Evolutionary conservation across 768 basidiomycete species (phyloP).

Genomic region (Leccinum broughii): DNA sequence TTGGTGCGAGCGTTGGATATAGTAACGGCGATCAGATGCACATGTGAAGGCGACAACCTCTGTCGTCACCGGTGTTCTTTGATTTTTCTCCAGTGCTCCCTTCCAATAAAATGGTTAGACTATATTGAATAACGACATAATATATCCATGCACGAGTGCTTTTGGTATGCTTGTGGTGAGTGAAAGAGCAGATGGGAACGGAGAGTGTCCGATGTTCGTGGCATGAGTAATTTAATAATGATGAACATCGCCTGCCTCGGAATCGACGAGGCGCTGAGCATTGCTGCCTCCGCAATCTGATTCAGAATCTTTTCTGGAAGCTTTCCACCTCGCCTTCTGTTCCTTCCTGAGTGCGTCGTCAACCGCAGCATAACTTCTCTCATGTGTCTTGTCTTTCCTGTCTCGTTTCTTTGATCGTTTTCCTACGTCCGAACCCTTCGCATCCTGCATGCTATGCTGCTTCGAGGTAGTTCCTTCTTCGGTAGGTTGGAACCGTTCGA

Average conservation of each 20-base stretch:
- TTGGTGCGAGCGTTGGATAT: constrained; percentile 23
- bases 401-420: constrained; percentile 41
- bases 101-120: background rate
- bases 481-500: constrained; percentile 54
- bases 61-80: constrained; percentile 4
- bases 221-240: constrained; percentile 6
- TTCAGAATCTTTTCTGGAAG: constrained; percentile 17
- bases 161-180: background rate
- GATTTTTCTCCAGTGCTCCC: background rate
- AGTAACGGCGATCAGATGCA: constrained; percentile 25
- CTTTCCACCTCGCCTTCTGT: constrained; percentile 36
- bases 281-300: constrained; percentile 2
- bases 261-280: constrained; percentile 10
- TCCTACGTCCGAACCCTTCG: constrained; percentile 57
- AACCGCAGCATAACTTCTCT: constrained; percentile 30
- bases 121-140: constrained; percentile 3
- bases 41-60: constrained; percentile 2
- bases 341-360: constrained; percentile 40
- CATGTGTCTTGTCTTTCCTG: constrained; percentile 22
- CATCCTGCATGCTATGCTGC: constrained; percentile 27
- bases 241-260: constrained; percentile 7
- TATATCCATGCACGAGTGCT: constrained; percentile 3
- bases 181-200: background rate
- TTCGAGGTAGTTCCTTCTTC: constrained; percentile 29
- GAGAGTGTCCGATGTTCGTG: background rate